Evolutionary conservation across 352 stramenopile species (phyloP).

Genomic region (Phytophthora sojae): DNA sequence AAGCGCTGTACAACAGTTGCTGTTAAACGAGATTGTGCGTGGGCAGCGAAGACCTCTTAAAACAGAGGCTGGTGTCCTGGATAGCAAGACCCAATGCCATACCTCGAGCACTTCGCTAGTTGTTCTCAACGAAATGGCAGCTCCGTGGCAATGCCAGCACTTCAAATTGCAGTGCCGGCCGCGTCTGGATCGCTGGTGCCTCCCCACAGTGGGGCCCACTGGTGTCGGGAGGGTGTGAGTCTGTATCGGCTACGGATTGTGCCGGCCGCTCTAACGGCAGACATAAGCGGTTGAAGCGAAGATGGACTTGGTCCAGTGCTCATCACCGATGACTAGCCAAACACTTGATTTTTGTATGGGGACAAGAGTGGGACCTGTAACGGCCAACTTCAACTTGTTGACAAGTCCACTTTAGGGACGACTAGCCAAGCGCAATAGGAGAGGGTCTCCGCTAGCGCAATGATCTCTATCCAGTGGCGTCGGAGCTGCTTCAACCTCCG

Average conservation of each 20-base stretch:
- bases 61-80: not conserved
- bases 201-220: no score
- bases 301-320: not conserved
- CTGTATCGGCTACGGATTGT: slow-evolving; percentile 3
- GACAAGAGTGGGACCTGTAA: slow-evolving; percentile 2
- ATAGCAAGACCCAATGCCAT: not conserved
- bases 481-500: not conserved
- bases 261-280: not conserved
- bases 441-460: not conserved
- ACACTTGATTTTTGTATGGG: not conserved
- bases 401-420: not conserved
- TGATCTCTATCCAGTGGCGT: not conserved
- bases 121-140: not conserved
- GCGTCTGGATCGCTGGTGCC: not conserved
- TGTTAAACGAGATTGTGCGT: not conserved
- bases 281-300: slow-evolving; percentile 9
- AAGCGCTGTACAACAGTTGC: slow-evolving; percentile 2
- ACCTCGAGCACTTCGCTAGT: no score
- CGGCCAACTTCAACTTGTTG: slow-evolving; percentile 15
- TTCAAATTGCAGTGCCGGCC: not conserved
- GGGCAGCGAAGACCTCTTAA: not conserved
- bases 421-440: not conserved
- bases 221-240: not conserved
- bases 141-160: not conserved
- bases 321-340: not conserved